Evolutionary conservation across 2,329 filamentous ascomycete genomes (phyloP).

Genomic region (Aspergillus arachidicola): DNA sequence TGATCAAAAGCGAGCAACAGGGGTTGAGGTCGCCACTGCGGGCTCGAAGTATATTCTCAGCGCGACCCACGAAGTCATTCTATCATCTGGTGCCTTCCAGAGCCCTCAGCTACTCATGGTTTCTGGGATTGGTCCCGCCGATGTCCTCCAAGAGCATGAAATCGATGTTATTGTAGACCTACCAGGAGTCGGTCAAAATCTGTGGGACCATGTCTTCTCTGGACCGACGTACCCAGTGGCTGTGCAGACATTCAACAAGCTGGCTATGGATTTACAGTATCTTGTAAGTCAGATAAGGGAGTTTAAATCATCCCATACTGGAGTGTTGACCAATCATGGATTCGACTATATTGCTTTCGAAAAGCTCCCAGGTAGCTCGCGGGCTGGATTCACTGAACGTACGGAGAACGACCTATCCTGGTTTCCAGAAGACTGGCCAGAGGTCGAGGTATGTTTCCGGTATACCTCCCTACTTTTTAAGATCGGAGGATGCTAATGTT

Average conservation of each 20-base stretch:
- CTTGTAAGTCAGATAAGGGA: slow-evolving; percentile 17
- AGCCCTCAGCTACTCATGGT: slow-evolving; percentile 58
- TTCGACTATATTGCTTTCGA: slow-evolving; percentile 37
- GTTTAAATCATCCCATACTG: slow-evolving; percentile 24
- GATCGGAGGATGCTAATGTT: not conserved
- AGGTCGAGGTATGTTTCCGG: slow-evolving; percentile 32
- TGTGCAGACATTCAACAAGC: slow-evolving; percentile 25
- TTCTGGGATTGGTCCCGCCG: slow-evolving; percentile 51
- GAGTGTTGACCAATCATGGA: slow-evolving; percentile 31
- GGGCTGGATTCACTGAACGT: slow-evolving; percentile 20
- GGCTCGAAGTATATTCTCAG: slow-evolving; percentile 48
- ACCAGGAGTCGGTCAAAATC: slow-evolving; percentile 41
- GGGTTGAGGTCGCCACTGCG: slow-evolving; percentile 48
- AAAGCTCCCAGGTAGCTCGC: slow-evolving; percentile 29
- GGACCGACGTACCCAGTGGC: slow-evolving; percentile 32
- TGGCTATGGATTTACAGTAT: slow-evolving; percentile 19
- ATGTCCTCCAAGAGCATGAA: slow-evolving; percentile 23
- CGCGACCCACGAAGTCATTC: slow-evolving; percentile 52
- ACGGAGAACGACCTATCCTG: slow-evolving; percentile 25
- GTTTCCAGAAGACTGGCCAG: slow-evolving; percentile 43
- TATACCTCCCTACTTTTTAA: not conserved
- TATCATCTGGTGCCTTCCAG: slow-evolving; percentile 58
- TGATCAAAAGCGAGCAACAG: slow-evolving; percentile 47
- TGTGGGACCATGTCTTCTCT: slow-evolving; percentile 39
- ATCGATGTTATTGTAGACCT: slow-evolving; percentile 32